Evolutionary conservation across 129 eudicot species (phyloP).

Genomic region (Arctium minus): DNA sequence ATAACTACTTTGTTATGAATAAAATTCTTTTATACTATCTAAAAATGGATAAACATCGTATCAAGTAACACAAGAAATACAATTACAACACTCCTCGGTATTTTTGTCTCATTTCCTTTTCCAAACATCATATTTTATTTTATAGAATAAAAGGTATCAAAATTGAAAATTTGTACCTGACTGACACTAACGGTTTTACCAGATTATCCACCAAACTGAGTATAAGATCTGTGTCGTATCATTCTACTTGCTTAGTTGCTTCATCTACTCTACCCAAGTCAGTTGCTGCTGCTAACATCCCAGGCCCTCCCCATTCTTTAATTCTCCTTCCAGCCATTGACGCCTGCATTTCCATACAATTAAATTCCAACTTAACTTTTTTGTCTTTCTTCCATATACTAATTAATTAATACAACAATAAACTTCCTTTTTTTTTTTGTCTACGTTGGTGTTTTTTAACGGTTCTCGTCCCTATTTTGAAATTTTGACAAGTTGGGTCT

Average conservation of each 20-base stretch:
- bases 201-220: not conserved
- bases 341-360: conserved; percentile 24
- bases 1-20: too few species aligned
- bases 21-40: too few species aligned
- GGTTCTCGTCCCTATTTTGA: too few species aligned
- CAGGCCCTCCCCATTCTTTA: conserved; percentile 35
- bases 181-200: not conserved
- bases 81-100: too few species aligned
- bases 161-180: not conserved
- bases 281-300: not conserved
- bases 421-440: too few species aligned
- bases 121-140: not conserved
- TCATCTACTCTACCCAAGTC: not conserved
- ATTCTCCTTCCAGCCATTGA: conserved; percentile 39
- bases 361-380: not conserved
- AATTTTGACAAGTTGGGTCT: too few species aligned
- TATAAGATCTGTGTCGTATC: not conserved
- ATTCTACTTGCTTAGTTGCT: not conserved
- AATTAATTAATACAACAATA: too few species aligned
- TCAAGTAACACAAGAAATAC: too few species aligned
- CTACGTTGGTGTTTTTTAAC: too few species aligned
- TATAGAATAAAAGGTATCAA: not conserved
- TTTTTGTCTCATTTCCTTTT: too few species aligned
- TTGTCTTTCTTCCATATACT: too few species aligned
- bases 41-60: too few species aligned